phyloP scores from a whole-genome alignment of 2,329 filamentous ascomycete genomes.

The Fragosphaeria purpurea region DNA sequence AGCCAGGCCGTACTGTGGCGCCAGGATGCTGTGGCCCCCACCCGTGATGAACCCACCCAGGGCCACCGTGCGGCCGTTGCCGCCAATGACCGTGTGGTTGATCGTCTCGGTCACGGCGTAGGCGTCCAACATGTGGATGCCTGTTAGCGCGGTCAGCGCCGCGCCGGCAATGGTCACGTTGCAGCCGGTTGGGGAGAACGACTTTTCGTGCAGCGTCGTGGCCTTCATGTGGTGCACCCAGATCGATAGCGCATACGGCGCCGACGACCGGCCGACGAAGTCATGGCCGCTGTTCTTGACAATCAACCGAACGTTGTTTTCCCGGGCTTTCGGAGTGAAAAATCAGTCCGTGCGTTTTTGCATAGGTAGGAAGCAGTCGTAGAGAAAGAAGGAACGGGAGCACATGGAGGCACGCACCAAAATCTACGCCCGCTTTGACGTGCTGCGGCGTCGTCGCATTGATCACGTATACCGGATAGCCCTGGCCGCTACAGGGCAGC shows the following conservation, averaged over 20 bases:
- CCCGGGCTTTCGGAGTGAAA: conserved; percentile 13
- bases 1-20: conserved; percentile 45
- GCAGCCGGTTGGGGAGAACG: neutral
- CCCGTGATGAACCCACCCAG: conserved; percentile 52
- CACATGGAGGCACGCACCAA: neutral
- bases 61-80: conserved; percentile 44
- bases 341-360: too few species aligned
- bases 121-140: conserved; percentile 39
- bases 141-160: conserved; percentile 35
- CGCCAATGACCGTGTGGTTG: conserved; percentile 43
- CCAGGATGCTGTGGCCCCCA: conserved; percentile 48
- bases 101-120: conserved; percentile 33
- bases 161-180: conserved; percentile 29
- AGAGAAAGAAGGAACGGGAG: neutral
- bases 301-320: conserved; percentile 25
- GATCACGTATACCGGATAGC: conserved; percentile 7
- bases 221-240: conserved; percentile 23
- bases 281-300: conserved; percentile 34
- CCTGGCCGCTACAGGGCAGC: conserved; percentile 25
- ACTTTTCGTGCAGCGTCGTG: conserved; percentile 38
- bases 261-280: conserved; percentile 31
- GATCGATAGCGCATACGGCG: conserved; percentile 34
- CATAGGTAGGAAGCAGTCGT: neutral
- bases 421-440: conserved; percentile 17
- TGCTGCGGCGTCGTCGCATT: conserved; percentile 27